These are phyloP conservation scores for Tulasnella sp. DNA, from an alignment of 768 basidiomycete genomes.

Conservation along the genomic window DNA sequence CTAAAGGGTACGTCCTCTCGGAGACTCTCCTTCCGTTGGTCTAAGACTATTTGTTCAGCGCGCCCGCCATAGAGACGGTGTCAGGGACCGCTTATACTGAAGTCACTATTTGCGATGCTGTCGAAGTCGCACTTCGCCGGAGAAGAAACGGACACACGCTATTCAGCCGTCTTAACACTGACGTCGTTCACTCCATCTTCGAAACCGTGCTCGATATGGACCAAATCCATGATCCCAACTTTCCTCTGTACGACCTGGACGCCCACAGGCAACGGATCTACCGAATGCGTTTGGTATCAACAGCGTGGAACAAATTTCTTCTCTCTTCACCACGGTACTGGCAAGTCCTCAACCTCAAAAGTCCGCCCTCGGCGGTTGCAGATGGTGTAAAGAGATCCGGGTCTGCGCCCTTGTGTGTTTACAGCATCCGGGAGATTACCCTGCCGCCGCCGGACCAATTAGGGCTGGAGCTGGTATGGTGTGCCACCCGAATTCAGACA, in stretches of 20 bases:
- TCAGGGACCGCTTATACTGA: too few species aligned
- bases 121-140: too few species aligned
- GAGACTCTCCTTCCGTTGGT: too few species aligned
- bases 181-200: neutral
- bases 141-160: too few species aligned
- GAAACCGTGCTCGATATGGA: neutral
- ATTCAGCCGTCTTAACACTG: neutral
- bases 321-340: neutral
- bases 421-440: neutral
- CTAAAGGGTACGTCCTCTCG: too few species aligned
- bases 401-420: neutral
- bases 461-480: neutral
- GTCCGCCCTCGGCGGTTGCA: neutral
- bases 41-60: too few species aligned
- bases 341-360: neutral
- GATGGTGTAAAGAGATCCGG: neutral
- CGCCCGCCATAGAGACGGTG: too few species aligned
- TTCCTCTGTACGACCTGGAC: neutral
- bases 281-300: neutral
- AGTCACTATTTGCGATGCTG: too few species aligned
- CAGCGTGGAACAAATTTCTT: neutral
- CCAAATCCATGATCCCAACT: neutral
- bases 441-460: too few species aligned
- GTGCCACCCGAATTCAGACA: neutral
- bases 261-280: neutral